Percentiles rank a stretch among this genome's conserved stretches.
These are phyloP conservation scores for Populus hybrid DNA, from an alignment of 441 rosid species.

Conservation along the genomic window DNA sequence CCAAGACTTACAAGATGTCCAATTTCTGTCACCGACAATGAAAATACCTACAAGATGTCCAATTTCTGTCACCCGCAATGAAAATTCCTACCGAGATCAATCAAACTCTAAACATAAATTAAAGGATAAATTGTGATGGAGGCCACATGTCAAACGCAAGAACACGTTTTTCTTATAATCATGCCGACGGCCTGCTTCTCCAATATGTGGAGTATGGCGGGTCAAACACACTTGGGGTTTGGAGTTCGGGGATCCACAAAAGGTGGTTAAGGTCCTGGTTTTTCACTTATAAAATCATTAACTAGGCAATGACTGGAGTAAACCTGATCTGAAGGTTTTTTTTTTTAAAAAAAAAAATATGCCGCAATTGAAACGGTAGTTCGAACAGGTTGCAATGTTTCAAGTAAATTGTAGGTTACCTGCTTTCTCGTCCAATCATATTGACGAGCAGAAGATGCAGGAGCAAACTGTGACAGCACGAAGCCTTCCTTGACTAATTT, in stretches of 20 bases:
- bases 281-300: neutral
- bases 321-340: no score
- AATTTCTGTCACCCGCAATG: neutral
- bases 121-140: neutral
- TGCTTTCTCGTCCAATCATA: slow-evolving; percentile 95
- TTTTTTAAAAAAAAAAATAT: neutral
- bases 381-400: neutral
- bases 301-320: no score
- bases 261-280: neutral
- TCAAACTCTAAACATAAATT: slow-evolving; percentile 7
- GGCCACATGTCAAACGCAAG: neutral
- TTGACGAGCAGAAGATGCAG: slow-evolving; percentile 66
- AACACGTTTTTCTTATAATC: neutral
- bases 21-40: slow-evolving; percentile 78
- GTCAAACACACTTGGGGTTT: neutral
- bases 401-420: slow-evolving; percentile 34
- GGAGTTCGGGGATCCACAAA: neutral
- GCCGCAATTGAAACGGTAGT: neutral
- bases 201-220: neutral
- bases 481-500: slow-evolving; percentile 72
- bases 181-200: neutral
- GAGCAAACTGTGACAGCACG: slow-evolving; percentile 83
- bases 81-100: slow-evolving; percentile 22
- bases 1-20: slow-evolving; percentile 75
- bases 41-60: slow-evolving; percentile 52